Base-by-base conservation (phyloP, 2,329 filamentous ascomycete species). In the Diaporthe citri region DNA sequence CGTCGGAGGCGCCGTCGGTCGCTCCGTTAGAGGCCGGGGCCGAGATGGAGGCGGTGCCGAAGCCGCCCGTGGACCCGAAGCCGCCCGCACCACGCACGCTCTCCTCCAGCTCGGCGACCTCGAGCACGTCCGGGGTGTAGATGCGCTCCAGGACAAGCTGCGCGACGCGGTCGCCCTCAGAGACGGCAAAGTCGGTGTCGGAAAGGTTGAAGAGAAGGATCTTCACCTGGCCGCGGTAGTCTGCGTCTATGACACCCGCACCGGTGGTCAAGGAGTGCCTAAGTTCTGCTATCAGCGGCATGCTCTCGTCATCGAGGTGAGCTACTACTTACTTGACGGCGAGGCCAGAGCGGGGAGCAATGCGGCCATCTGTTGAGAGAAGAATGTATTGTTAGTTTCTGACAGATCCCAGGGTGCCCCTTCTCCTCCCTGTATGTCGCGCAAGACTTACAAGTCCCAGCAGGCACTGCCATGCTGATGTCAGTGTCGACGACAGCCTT, bases 91-190 rank as follows among this genome's bases (percentile, higher is more conserved):
- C 97, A 56, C 97, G 89, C 15, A 97, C 95, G 81, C 95, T 98
- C 86, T 95, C 95, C 81, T 96, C 95, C 74, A 99, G 88, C 86
- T 96, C 91, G 80, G 94, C 88, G 2, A 98, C 96, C 81, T 97
- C 95, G n/a, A 94, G 85, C 8, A 99, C 94, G 62, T 97, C 95
- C 3, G 97, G 96, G 39, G 96, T 98, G 81, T 94, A 96, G 81
- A 98, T 98, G 83, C 95, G 92, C 89, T 99, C 97, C 74, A 99
- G 87, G 78, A 99, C 92, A 79, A 99, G 89, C 88, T 99, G 97
- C 56, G 97, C 97, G 81, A 99, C 88, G 71, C 97, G 93, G 85
- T 99, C 97, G 67, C 96, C 96, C 82, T 93, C 92, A 81, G 93
- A 93, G 78, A 99, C 88, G 78, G 86, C 88, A 82, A 97, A 98